Base-by-base conservation (phyloP, 768 basidiomycete species). In the Suillus luteus region DNA sequence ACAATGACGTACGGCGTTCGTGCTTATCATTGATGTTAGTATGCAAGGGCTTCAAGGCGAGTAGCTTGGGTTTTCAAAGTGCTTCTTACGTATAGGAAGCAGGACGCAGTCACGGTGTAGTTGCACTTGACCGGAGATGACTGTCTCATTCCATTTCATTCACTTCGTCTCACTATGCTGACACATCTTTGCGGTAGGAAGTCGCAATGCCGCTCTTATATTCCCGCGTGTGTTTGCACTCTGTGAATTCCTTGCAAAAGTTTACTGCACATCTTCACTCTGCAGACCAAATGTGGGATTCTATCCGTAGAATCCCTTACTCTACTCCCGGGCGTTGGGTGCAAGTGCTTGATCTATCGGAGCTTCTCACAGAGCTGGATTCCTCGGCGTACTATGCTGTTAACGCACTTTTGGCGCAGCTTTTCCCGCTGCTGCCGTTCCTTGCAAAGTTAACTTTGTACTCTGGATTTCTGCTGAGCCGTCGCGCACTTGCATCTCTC, bases 321-420 rank as follows among this genome's bases (percentile, higher is more conserved):
- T 95, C 93, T 5, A 84, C 90, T 0, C 95, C 95, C 1, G 95
- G 95, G 35, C 83, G 95, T 71, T 96, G 93, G 90, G 86, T 96
- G 1, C 89, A 88, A 64, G 75, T 72, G 11, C 80, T 97, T 27
- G 90, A 96, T 74, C 77, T 97, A 7, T 87, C 91, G 5, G 74
- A 76, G 24, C 68, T 92, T 40, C 67, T 72, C 51, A 80, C 78
- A 68, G 71, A 70, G 54, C 77, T 82, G 31, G 78, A 81, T 66
- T 75, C 80, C 10, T 68, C 62, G 43, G 82, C 88, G 60, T 78
- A 82, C 31, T 80, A 89, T 57, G 69, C 72, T 22, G 73, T 90
- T 10, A 93, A 94, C 73, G 82, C 84, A 11, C 76, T 89, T 43
- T 81, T 94, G 35, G 85, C 85, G 14, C 76, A 74, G 35, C 71